Conservation (phyloP, 441 rosid species). For the Omphalea diandra region DNA sequence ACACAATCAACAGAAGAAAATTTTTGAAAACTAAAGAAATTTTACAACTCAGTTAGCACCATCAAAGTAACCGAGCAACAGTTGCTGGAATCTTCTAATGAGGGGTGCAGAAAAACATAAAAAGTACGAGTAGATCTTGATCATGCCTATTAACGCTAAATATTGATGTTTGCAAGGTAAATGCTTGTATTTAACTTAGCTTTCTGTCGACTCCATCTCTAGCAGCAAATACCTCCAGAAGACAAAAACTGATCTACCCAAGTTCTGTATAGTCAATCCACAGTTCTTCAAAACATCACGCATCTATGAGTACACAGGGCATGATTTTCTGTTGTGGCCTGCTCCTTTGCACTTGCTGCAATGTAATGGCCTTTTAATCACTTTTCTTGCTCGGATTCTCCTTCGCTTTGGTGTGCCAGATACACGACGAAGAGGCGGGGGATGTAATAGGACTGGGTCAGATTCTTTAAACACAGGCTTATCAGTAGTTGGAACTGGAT, state of each 20-base stretch:
- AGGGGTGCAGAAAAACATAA: neutral
- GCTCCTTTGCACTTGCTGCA: conserved; percentile 57
- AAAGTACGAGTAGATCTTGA: neutral
- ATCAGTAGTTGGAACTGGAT: conserved; percentile 36
- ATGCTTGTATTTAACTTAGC: neutral
- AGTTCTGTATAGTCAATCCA: conserved; percentile 12
- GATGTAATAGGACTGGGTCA: conserved; percentile 26
- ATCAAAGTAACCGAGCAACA: neutral
- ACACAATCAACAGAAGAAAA: neutral
- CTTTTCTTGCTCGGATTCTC: conserved; percentile 32
- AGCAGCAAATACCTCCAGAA: neutral
- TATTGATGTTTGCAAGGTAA: neutral
- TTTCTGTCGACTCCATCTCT: conserved; percentile 12
- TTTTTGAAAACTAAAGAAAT: neutral
- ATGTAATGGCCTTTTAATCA: conserved; percentile 39
- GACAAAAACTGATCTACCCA: conserved; percentile 8
- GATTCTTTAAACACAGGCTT: conserved; percentile 23
- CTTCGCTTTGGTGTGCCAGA: conserved; percentile 39
- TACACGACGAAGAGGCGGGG: conserved; percentile 36
- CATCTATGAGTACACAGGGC: conserved; percentile 34
- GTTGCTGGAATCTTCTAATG: neutral
- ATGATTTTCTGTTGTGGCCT: conserved; percentile 52
- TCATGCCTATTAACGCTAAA: neutral
- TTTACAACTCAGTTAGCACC: neutral
- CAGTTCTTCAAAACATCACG: conserved; percentile 2